Evolutionary conservation across 2,329 filamentous ascomycete genomes (phyloP).

Genomic region (Ambrosiella beaveri): DNA sequence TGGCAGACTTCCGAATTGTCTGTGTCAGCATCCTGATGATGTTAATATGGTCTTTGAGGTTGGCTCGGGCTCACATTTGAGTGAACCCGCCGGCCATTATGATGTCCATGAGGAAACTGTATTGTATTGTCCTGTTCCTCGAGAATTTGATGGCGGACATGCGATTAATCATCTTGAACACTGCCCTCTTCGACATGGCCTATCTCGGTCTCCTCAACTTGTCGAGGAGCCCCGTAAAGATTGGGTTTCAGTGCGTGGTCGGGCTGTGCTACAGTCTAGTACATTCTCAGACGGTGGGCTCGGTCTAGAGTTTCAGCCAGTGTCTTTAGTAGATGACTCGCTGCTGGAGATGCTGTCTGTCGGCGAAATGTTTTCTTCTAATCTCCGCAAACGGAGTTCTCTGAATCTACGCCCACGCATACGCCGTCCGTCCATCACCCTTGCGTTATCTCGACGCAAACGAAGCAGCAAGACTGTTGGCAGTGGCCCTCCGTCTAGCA

Average conservation of each 20-base stretch:
- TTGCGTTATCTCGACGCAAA: slow-evolving; percentile 7
- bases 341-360: not conserved
- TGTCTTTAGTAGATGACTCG: not conserved
- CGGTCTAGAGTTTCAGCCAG: not conserved
- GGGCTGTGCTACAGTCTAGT: not conserved
- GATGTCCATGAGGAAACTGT: not conserved
- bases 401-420: not conserved
- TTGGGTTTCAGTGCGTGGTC: not conserved
- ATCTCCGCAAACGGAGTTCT: not conserved
- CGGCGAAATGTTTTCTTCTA: not conserved
- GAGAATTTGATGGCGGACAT: not conserved
- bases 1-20: slow-evolving; percentile 10
- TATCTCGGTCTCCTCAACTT: not conserved
- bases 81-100: not conserved
- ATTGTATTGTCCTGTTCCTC: not conserved
- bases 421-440: slow-evolving; percentile 6
- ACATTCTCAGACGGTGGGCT: not conserved
- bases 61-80: not conserved
- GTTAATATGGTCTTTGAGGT: not conserved
- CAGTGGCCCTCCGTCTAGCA: not conserved
- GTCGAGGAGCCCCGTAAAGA: not conserved
- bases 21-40: slow-evolving; percentile 2
- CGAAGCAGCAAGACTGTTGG: slow-evolving; percentile 2
- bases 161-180: no score
- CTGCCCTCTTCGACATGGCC: no score